These are phyloP conservation scores for Sarocladium oryzae DNA, from an alignment of 2,329 filamentous ascomycete species.

Conservation along the genomic window DNA sequence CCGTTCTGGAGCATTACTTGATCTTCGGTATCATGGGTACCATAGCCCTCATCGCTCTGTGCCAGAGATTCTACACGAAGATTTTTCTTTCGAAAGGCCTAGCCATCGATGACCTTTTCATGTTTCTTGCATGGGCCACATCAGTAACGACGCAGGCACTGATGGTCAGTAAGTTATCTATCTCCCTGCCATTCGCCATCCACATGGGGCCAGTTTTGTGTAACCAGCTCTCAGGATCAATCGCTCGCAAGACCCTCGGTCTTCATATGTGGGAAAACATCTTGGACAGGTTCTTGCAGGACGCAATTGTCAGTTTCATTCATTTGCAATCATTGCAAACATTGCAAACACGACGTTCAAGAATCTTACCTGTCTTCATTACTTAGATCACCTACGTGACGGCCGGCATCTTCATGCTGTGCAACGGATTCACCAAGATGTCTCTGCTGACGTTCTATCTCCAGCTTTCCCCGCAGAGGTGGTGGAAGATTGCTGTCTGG, in stretches of 20 bases:
- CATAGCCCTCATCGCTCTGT: constrained; percentile 19
- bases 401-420: constrained; percentile 25
- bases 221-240: too few relatives aligned
- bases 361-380: too few relatives aligned
- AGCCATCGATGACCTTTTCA: constrained; percentile 20
- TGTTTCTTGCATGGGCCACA: constrained; percentile 18
- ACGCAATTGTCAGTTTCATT: background rate
- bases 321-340: too few relatives aligned
- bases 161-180: constrained; percentile 5
- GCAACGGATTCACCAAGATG: constrained; percentile 29
- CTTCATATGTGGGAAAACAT: constrained; percentile 3
- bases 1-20: constrained; percentile 17
- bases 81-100: constrained; percentile 19
- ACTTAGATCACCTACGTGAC: constrained; percentile 18
- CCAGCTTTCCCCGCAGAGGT: constrained; percentile 26
- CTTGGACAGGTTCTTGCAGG: background rate
- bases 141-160: constrained; percentile 2
- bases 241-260: background rate
- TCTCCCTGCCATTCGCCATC: background rate
- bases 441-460: constrained; percentile 31
- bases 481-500: constrained; percentile 25
- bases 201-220: too few relatives aligned
- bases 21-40: constrained; percentile 20
- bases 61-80: constrained; percentile 26
- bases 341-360: too few relatives aligned